Base-by-base conservation (phyloP, 2,329 filamentous ascomycete species). In the Colletotrichum scovillei region DNA sequence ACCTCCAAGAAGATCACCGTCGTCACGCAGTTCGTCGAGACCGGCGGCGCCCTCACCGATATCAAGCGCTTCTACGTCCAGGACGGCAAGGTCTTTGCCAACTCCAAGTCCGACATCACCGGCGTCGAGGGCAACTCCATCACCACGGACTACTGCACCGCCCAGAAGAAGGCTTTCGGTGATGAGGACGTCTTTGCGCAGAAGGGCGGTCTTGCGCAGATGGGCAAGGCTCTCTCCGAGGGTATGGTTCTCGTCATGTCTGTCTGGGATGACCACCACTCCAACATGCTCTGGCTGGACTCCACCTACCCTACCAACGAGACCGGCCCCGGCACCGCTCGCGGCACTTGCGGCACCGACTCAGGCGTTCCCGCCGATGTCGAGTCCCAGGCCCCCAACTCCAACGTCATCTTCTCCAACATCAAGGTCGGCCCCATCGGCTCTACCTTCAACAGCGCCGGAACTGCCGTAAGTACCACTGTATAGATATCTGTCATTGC, bases 231-330 rank as follows among this genome's bases (percentile, higher is more conserved):
- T 59, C 77, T 87, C 49, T 78, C 78, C 42, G 75, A 77, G 26
- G 80, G 80, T 76, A 87, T 87, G 86, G 86, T 88, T 35, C 84
- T 88, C 30, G 86, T 87, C 77, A 81, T 88, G 81, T 86, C 84
- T 71, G 76, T 88, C 74, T 92, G 90, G 90, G 90, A 93, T 79
- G 92, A 94, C 82, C 88, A 93, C 82, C 82, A 88, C 73, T 84
- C 89, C 78, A 88, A 92, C 83, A 94, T 94, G 92, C 88, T 92
- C 78, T 94, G 93, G 93, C 89, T 95, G 77, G 92, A 94, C 85
- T 89, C 88, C 72, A 88, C 84, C 79, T 92, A 89, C 85, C 92
- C 92, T 56, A 84, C 85, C 73, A 80, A 83, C 75, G 77, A 83
- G 32, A 85, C 84, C 65, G 76, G 74, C 3, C 83, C 84, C 30